Evolutionary conservation across 257 asterid genomes (phyloP), one percentile per base, ranked within the genome.

Genomic region (Galeopsis tetrahit): DNA sequence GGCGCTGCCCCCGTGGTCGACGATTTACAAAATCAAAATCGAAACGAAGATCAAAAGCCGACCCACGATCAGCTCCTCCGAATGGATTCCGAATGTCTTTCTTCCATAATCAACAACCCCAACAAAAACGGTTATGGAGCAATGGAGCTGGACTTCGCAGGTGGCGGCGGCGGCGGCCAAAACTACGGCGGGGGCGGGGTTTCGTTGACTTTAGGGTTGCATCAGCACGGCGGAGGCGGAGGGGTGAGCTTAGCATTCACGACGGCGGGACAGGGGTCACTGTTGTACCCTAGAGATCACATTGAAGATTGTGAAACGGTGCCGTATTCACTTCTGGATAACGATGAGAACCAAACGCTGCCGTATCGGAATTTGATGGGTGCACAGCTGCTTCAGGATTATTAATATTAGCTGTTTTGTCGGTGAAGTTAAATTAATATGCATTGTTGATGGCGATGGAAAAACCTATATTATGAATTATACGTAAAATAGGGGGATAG

Each of bases 331-430:
- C 83, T 91, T 1, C 9, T 91, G 91, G 97, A 89, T 1, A 77
- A 82, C 11, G 96, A 89, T n/a, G 96, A 89, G 67, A 82, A 63
- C 52, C 98, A 93, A 86, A 89, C 71, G 36, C 69, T 89, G 85
- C 98, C 92, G 3, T 90, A 89, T 46, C 79, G 97, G 82, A 89
- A 89, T 68, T 68, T 93, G 90, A 88, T 93, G 96, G 96, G 96
- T 3, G 96, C 98, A 42, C 98, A 91, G 83, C 40, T 93, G 82
- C 97, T 93, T 28, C 96, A 82, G 71, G 98, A 93, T 79, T 78
- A 21, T 21, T 21, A 21, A 21, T 21, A 21, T 21, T 93, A 80
- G 97, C 97, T 53, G 66, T 38, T 62, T 72, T 82, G 84, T 77
- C 85, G 84, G 84, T 76, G 83, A 75, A 71, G 83, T 75, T 66